Percentiles rank a stretch among this genome's conserved stretches.
phyloP scores from a whole-genome alignment of 2,329 filamentous ascomycete species.

The Rhynchosporium secalis region DNA sequence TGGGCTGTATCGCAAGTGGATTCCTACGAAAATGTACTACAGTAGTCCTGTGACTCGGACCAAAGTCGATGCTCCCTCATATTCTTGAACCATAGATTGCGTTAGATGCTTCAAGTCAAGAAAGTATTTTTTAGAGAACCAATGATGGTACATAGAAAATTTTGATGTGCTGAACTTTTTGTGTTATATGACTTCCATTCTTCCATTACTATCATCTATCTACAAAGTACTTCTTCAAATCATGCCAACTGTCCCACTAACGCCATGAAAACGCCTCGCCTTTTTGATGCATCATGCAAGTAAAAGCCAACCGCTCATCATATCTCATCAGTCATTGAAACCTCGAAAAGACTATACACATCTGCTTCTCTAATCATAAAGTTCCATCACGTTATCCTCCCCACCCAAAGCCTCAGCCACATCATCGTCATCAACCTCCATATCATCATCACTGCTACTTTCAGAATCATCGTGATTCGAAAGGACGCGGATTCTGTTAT shows the following conservation, averaged over 20 bases:
- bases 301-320: slow-evolving; percentile 4
- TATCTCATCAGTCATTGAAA: slow-evolving; percentile 16
- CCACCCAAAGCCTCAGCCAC: slow-evolving; percentile 58
- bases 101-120: too few relatives aligned
- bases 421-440: slow-evolving; percentile 57
- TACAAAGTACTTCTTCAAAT: neutral
- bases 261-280: slow-evolving; percentile 7
- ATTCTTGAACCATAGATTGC: too few relatives aligned
- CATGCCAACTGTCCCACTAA: neutral
- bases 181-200: too few relatives aligned
- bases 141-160: neutral
- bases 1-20: too few relatives aligned
- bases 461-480: slow-evolving; percentile 82
- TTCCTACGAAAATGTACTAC: too few relatives aligned
- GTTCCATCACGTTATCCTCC: slow-evolving; percentile 62
- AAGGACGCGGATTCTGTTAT: slow-evolving; percentile 77
- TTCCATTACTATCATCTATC: neutral
- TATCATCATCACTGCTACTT: slow-evolving; percentile 71
- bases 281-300: slow-evolving; percentile 5
- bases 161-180: neutral
- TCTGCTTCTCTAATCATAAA: slow-evolving; percentile 44
- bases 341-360: neutral
- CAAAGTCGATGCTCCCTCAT: too few relatives aligned
- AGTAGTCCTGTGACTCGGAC: too few relatives aligned
- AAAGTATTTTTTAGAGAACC: neutral